Evolutionary conservation across 2,329 filamentous ascomycete species (phyloP), one percentile per base, ranked within the genome.

Genomic region (Falciphora oryzae): DNA sequence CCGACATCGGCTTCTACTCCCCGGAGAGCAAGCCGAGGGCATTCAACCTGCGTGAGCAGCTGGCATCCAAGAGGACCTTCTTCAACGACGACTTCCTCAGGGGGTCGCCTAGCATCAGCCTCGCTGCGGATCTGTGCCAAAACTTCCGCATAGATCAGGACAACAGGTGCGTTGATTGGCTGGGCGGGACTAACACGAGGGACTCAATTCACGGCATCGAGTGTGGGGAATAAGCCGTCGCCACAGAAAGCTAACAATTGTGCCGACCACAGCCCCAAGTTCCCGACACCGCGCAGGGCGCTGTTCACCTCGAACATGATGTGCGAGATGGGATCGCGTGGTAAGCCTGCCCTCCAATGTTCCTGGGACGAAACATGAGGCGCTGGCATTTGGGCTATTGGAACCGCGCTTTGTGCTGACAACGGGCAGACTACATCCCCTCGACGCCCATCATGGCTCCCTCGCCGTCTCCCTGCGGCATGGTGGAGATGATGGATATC

Each of bases 91-190:
- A 91, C 74, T 85, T 89, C 63, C 81, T 92, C 72, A 87, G 87
- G 70, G 92, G 92, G 27, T 99, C 95, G 65, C 95, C 95, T 7
- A 93, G 93, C 50, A 88, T 92, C 63, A 96, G 92, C 73, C 81
- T 99, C 70, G 94, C 93, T 57, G 93, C 93, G 67, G 95, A 99
- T 78, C 84, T 98, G 71, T 97, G 93, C 65, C 93, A 97, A 75
- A 99, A 98, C 81, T 96, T 98, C 75, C 91, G 94, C 75, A 91
- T 98, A 75, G 93, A 97, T 77, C 92, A 79, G 67, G 83, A 86
- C 65, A 76, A 90, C 73, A 97, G 93, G 94, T 97, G 82, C 70
- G 84, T 69, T 60, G 58, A 22, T 53, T 53, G 18, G 44, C 10
- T 53, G 18, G 44, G 2, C 14, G 44, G 3, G 7, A 53, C 44